Evolutionary conservation across 1,284 basidiomycete species (phyloP).

Genomic region (Fistulina hepatica): DNA sequence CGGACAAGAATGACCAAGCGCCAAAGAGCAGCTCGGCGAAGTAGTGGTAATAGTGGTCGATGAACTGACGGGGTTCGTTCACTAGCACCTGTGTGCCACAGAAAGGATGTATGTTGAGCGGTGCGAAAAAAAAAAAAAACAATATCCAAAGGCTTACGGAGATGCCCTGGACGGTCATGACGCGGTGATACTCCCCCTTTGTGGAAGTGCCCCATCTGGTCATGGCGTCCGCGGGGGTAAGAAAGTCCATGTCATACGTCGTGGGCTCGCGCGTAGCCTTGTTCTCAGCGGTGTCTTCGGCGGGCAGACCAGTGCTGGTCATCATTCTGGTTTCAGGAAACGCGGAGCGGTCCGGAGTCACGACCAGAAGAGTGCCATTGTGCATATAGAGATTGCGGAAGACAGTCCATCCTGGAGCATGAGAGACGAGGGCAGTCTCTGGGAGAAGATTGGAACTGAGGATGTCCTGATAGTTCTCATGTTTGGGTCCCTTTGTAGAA

Average conservation of each 20-base stretch:
- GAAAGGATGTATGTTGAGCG: background rate
- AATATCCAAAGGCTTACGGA: slow-evolving; percentile 38
- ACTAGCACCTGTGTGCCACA: slow-evolving; percentile 26
- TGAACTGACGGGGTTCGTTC: slow-evolving; percentile 46
- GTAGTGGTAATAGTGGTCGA: slow-evolving; percentile 60
- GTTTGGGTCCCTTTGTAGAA: too few relatives aligned
- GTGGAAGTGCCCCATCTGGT: slow-evolving; percentile 34
- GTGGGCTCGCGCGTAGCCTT: slow-evolving; percentile 46
- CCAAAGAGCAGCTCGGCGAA: slow-evolving; percentile 53
- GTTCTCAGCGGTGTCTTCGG: slow-evolving; percentile 42
- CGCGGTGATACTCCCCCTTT: slow-evolving; percentile 24
- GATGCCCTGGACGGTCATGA: slow-evolving; percentile 47
- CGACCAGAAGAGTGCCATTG: slow-evolving; percentile 45
- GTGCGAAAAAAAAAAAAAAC: background rate
- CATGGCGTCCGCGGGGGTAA: slow-evolving; percentile 40
- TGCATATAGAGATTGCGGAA: slow-evolving; percentile 53
- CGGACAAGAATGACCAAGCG: slow-evolving; percentile 45
- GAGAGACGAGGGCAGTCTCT: slow-evolving; percentile 34
- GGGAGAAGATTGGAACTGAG: too few relatives aligned
- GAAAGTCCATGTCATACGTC: slow-evolving; percentile 36
- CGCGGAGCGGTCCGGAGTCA: slow-evolving; percentile 33
- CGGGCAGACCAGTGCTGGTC: slow-evolving; percentile 48
- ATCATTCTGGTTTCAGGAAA: slow-evolving; percentile 43
- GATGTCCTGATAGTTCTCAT: too few relatives aligned
- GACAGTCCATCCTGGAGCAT: slow-evolving; percentile 53